Conservation (phyloP, 345 rosid species). For the Bretschneidera sinensis region DNA sequence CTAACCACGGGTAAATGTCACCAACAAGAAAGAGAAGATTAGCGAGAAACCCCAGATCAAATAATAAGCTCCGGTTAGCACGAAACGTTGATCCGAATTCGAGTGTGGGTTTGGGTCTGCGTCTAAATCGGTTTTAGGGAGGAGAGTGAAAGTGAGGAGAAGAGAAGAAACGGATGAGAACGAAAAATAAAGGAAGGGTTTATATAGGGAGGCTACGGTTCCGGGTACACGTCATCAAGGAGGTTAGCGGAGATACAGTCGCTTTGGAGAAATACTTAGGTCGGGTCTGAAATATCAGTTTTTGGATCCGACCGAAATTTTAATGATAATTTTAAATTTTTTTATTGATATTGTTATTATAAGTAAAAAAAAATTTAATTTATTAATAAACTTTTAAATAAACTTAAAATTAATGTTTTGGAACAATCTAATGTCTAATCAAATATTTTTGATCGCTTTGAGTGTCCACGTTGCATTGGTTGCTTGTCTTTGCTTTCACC, state of each 20-base stretch:
- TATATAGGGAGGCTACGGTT: constrained; percentile 55
- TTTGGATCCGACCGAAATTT: no score
- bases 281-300: no score
- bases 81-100: constrained; percentile 12
- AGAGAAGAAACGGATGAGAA: constrained; percentile 31
- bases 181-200: constrained; percentile 8
- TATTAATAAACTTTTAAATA: no score
- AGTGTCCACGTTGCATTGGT: constrained; percentile 34
- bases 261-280: no score
- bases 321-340: no score
- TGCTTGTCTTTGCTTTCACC: constrained; percentile 17
- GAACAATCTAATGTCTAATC: no score
- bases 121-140: constrained; percentile 26
- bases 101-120: neutral
- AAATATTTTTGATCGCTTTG: neutral
- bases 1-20: constrained; percentile 12
- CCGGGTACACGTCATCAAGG: constrained; percentile 39
- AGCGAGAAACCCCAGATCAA: constrained; percentile 31
- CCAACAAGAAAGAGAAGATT: neutral
- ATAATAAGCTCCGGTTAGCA: neutral
- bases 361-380: no score
- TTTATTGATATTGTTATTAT: no score
- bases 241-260: no score
- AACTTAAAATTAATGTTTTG: no score
- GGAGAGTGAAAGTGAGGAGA: neutral